Evolutionary conservation across 176 grass and related monocot genomes (phyloP).

Genomic region (Lolium multiflorum): DNA sequence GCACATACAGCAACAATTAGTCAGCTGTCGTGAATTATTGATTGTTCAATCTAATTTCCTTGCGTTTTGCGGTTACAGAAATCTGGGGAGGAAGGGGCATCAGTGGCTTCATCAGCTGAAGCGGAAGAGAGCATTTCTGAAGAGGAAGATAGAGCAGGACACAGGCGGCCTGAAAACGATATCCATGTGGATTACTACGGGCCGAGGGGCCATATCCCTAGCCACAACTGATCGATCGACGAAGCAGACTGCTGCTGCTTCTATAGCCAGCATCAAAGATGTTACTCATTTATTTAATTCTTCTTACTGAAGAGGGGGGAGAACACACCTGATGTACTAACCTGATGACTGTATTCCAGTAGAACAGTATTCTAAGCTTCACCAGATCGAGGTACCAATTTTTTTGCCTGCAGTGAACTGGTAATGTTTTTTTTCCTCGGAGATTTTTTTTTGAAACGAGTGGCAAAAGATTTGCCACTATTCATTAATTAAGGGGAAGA

Average conservation of each 20-base stretch:
- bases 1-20: background rate
- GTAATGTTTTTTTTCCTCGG: too few relatives aligned
- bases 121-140: conserved; percentile 42
- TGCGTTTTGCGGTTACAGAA: conserved; percentile 29
- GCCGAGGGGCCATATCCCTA: conserved; percentile 64
- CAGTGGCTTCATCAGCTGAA: conserved; percentile 23
- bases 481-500: too few relatives aligned
- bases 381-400: background rate
- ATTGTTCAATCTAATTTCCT: conserved; percentile 13
- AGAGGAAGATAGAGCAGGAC: conserved; percentile 38
- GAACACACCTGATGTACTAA: background rate
- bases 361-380: background rate
- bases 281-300: conserved; percentile 49
- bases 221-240: conserved; percentile 50
- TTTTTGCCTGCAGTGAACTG: too few relatives aligned
- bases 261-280: conserved; percentile 29
- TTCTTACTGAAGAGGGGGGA: conserved; percentile 20
- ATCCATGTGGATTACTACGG: conserved; percentile 83
- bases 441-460: too few relatives aligned
- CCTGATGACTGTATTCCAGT: conserved; percentile 23
- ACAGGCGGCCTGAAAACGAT: conserved; percentile 41
- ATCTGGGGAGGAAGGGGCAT: conserved; percentile 30
- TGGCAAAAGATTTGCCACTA: too few relatives aligned
- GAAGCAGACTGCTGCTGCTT: background rate
- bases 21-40: background rate